Percentiles rank a stretch among this genome's conserved stretches.
Evolutionary conservation across 192 early-diverging fungal genomes (phyloP).

Genomic region (Podila verticillata): DNA sequence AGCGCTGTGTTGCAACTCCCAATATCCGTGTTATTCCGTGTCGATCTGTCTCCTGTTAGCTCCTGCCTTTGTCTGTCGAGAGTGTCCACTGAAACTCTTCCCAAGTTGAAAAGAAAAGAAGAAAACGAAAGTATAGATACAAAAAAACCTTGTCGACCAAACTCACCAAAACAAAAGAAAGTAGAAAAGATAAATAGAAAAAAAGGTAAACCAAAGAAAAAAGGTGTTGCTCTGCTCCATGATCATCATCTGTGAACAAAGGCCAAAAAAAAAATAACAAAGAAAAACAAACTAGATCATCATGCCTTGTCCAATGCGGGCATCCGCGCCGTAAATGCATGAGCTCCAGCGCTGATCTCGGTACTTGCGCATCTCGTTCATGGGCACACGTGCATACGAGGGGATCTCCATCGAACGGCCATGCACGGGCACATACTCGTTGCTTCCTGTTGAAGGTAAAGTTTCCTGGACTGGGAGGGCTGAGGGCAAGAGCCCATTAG

Average conservation of each 20-base stretch:
- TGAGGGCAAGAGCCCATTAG: slow-evolving; percentile 21
- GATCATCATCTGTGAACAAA: background rate
- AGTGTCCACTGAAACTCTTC: too few species aligned
- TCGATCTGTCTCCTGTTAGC: too few species aligned
- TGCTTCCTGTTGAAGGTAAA: background rate
- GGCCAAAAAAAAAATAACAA: background rate
- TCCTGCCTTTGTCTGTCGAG: too few species aligned
- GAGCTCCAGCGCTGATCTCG: slow-evolving; percentile 49
- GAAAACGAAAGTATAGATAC: background rate
- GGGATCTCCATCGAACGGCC: slow-evolving; percentile 50
- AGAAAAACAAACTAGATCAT: slow-evolving; percentile 26
- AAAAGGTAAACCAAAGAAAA: background rate
- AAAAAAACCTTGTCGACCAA: background rate
- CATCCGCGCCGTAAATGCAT: slow-evolving; percentile 43
- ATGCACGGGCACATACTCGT: slow-evolving; percentile 38
- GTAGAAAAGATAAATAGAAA: background rate
- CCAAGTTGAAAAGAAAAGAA: background rate
- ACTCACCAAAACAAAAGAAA: background rate
- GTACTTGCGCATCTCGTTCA: slow-evolving; percentile 38
- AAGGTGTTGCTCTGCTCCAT: background rate
- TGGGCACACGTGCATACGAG: slow-evolving; percentile 39
- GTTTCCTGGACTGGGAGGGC: slow-evolving; percentile 22
- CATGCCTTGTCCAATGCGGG: slow-evolving; percentile 47
- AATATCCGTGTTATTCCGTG: too few species aligned
- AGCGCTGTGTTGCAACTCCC: too few species aligned